Evolutionary conservation across 768 basidiomycete species (phyloP).

Genomic region (Suillus variegatus): DNA sequence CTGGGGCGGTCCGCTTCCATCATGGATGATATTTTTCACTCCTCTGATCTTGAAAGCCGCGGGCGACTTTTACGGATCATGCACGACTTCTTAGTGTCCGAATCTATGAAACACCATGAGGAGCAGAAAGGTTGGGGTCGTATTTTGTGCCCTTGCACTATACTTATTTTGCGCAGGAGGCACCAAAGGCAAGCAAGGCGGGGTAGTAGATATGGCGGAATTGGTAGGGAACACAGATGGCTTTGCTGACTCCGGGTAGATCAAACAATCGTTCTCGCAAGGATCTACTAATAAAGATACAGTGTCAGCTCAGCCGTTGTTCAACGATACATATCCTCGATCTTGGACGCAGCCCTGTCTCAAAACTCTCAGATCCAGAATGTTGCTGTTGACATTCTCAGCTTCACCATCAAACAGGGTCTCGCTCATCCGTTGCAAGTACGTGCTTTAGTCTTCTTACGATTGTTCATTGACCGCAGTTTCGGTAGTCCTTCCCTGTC

Average conservation of each 20-base stretch:
- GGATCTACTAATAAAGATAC: slow-evolving; percentile 7
- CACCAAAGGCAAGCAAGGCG: slow-evolving; percentile 24
- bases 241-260: slow-evolving; percentile 96
- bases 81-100: slow-evolving; percentile 87
- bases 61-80: slow-evolving; percentile 82
- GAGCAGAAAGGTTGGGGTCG: slow-evolving; percentile 60
- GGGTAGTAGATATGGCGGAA: slow-evolving; percentile 85
- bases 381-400: slow-evolving; percentile 87
- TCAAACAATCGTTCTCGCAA: neutral
- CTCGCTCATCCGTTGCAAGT: slow-evolving; percentile 93
- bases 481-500: slow-evolving; percentile 78
- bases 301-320: slow-evolving; percentile 95
- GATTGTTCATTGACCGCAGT: slow-evolving; percentile 5
- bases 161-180: slow-evolving; percentile 13
- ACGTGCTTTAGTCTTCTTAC: slow-evolving; percentile 19
- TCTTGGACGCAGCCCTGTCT: slow-evolving; percentile 81
- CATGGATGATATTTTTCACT: slow-evolving; percentile 88
- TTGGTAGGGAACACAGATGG: slow-evolving; percentile 94
- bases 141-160: neutral
- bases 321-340: slow-evolving; percentile 85
- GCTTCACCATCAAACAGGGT: slow-evolving; percentile 93
- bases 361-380: slow-evolving; percentile 69
- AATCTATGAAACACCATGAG: slow-evolving; percentile 74
- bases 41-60: slow-evolving; percentile 68
- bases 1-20: slow-evolving; percentile 73